Conservation (phyloP, 2,329 filamentous ascomycete species). For the Pseudocercospora musae region DNA sequence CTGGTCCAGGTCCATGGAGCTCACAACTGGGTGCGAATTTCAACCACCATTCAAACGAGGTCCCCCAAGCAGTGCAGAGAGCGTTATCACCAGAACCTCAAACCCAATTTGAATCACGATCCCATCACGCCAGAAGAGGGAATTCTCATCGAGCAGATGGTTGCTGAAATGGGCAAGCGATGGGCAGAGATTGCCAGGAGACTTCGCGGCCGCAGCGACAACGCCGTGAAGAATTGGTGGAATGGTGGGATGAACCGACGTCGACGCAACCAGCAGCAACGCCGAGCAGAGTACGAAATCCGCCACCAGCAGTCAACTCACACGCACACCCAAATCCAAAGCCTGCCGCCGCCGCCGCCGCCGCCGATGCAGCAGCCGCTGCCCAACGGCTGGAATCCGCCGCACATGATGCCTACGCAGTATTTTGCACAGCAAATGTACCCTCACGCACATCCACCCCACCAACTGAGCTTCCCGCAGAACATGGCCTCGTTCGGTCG, state of each 20-base stretch:
- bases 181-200: slow-evolving; percentile 91
- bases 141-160: slow-evolving; percentile 70
- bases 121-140: slow-evolving; percentile 77
- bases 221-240: slow-evolving; percentile 98
- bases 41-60: slow-evolving; percentile 69
- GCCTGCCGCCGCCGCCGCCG: slow-evolving; percentile 22
- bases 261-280: slow-evolving; percentile 42
- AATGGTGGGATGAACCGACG: slow-evolving; percentile 87
- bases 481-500: slow-evolving; percentile 30
- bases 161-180: slow-evolving; percentile 73
- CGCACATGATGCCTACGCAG: slow-evolving; percentile 22
- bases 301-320: slow-evolving; percentile 27
- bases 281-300: slow-evolving; percentile 34
- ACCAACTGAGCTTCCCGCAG: slow-evolving; percentile 32
- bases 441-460: slow-evolving; percentile 25
- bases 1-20: slow-evolving; percentile 70
- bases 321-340: slow-evolving; percentile 22
- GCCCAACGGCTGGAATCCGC: slow-evolving; percentile 25
- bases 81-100: slow-evolving; percentile 90
- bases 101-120: slow-evolving; percentile 73
- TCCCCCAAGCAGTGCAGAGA: slow-evolving; percentile 95
- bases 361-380: slow-evolving; percentile 23
- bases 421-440: slow-evolving; percentile 26
- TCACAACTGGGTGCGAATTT: slow-evolving; percentile 87
- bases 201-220: slow-evolving; percentile 83